phyloP scores from a whole-genome alignment of 2,329 filamentous ascomycete genomes.

The Alternaria arborescens region DNA sequence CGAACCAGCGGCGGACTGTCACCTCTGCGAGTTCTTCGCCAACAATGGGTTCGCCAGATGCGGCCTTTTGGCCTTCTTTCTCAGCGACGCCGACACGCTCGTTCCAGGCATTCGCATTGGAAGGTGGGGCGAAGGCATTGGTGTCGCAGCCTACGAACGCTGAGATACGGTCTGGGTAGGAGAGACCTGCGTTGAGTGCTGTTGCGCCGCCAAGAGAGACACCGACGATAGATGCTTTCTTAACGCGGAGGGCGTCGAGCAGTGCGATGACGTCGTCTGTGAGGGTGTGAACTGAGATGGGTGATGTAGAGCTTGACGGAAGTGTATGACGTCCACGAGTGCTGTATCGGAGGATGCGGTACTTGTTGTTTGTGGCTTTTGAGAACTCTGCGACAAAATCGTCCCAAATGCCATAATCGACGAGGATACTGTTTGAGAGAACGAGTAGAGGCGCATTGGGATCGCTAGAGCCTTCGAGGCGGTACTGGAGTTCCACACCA shows the following conservation, averaged over 20 bases:
- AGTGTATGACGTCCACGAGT: slow-evolving; percentile 71
- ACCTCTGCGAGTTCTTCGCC: slow-evolving; percentile 69
- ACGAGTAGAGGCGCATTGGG: slow-evolving; percentile 75
- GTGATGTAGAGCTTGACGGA: slow-evolving; percentile 53
- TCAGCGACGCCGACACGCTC: slow-evolving; percentile 76
- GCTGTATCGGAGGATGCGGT: slow-evolving; percentile 80
- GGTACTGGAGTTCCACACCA: slow-evolving; percentile 74
- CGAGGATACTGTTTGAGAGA: slow-evolving; percentile 82
- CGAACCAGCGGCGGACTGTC: slow-evolving; percentile 82
- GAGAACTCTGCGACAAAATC: slow-evolving; percentile 70
- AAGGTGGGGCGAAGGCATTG: slow-evolving; percentile 73
- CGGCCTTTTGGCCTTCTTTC: slow-evolving; percentile 53
- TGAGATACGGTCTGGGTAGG: slow-evolving; percentile 66
- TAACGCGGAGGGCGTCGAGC: slow-evolving; percentile 74
- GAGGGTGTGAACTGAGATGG: slow-evolving; percentile 68
- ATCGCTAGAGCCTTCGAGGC: slow-evolving; percentile 75
- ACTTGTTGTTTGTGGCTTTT: slow-evolving; percentile 63
- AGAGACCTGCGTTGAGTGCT: slow-evolving; percentile 74
- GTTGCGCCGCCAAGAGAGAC: slow-evolving; percentile 86
- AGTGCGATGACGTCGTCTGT: slow-evolving; percentile 72
- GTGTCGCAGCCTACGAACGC: slow-evolving; percentile 81
- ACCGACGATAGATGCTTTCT: slow-evolving; percentile 72
- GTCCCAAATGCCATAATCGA: slow-evolving; percentile 83
- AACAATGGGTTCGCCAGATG: slow-evolving; percentile 64
- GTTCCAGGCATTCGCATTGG: slow-evolving; percentile 81